Evolutionary conservation across 2,329 filamentous ascomycete genomes (phyloP), one percentile per base, ranked within the genome.

Genomic region (Cladophialophora exuberans): DNA sequence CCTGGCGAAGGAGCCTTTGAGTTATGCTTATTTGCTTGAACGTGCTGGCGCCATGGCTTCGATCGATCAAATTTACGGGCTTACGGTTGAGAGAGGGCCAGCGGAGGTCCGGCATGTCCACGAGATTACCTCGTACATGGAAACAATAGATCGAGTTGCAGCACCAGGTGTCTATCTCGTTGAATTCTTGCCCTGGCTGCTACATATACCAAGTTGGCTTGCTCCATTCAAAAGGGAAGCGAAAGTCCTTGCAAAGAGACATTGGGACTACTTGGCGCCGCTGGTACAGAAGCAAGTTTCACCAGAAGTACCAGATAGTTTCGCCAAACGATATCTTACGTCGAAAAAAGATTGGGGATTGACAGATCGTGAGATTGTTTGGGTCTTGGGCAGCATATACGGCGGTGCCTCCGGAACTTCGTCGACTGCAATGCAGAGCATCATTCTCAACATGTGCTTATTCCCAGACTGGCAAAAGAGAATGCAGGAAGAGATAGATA

Each of bases 401-500:
- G 66, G 66, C 45, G 69, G 68, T 35, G 69, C 64, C 2, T 59
- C 61, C 6, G 63, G 62, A n/a, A 71, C 70, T 4, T 69, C 69
- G 2, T 55, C 63, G 3, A 62, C 64, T 11, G 65, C 69, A 13
- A 64, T 70, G 62, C 65, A 61, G 54, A 64, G 54, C 31, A 70
- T 67, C 50, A 52, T 69, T 35, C 61, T 69, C 6, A 63, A 65
- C 18, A 67, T 67, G 61, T 56, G 60, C 7, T 55, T 64, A 11
- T 64, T 66, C 52, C 61, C 63, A 2, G 50, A 64, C 13, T 62
- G 59, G 56, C 63, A 59, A 18, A 22, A 42, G 17, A 58, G 58
- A 44, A 38, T 69, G n/a, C 65, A 68, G 41, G 20, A 62, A 9
- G 73, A 75, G 51, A 62, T 76, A 4, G 73, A 75, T 44, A 23